Percentiles rank a stretch among this genome's conserved stretches.
Conservation (phyloP, 2,329 filamentous ascomycete species). For the Paramyrothecium sp. region DNA sequence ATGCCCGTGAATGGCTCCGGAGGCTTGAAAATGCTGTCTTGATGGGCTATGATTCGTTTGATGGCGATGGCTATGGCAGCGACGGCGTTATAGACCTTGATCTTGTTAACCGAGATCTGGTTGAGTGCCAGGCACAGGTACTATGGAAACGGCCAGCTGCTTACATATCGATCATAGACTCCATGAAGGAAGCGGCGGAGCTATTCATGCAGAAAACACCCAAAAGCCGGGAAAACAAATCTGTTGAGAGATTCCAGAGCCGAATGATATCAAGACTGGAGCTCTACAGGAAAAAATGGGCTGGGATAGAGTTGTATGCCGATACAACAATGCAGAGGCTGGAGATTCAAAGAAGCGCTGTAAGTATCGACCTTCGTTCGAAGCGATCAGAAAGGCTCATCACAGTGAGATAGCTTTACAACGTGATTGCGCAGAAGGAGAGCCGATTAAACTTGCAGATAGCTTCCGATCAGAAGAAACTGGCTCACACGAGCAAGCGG, state of each 20-base stretch:
- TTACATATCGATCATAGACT: background rate
- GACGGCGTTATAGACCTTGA: background rate
- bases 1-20: background rate
- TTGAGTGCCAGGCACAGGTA: background rate
- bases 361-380: background rate
- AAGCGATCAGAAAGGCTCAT: background rate
- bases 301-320: background rate
- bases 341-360: background rate
- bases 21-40: background rate
- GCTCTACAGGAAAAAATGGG: background rate
- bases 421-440: background rate
- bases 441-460: background rate
- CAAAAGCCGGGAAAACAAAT: background rate
- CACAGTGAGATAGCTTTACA: background rate
- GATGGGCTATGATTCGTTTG: background rate
- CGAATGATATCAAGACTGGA: background rate
- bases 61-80: background rate
- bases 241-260: background rate
- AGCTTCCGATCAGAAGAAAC: background rate
- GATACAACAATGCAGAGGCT: background rate
- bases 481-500: background rate
- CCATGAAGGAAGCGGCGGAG: background rate
- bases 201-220: background rate
- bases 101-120: background rate
- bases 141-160: background rate